Evolutionary conservation across 768 basidiomycete species (phyloP), one percentile per base, ranked within the genome.

Genomic region (Boletus subcaerulescens): DNA sequence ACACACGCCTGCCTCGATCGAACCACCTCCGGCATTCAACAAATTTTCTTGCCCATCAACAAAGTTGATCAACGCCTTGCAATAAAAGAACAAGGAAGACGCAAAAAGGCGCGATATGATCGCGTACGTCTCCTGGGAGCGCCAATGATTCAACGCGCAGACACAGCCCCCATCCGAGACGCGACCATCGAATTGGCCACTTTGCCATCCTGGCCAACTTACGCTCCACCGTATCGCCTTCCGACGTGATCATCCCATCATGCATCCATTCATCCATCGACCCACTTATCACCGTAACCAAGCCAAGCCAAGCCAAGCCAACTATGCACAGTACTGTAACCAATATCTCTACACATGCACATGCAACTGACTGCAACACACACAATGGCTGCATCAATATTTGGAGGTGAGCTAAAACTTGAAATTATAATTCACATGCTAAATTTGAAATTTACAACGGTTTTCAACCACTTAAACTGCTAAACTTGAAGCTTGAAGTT

Each of bases 211-310:
- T 17, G 22, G 22, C 22, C 22, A 24, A 24, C n/a, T n/a, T n/a
- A 24, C 22, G 18, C 38, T 15, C 52, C 52, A 47, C 35, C 29
- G 47, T 43, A 61, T 57, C 50, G 50, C 59, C 54, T 41, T 50
- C 39, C 53, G 36, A 60, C 35, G 36, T 49, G 55, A 58, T 57
- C 50, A 36, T 58, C 50, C 9, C 18, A 33, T 41, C 39, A 50
- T 17, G 4, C 40, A 14, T 20, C 8, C 9, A 18, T 36, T 20
- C 24, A 0, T 11, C 26, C 42, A 20, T 26, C 22, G 26, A 18
- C 38, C 44, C 14, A 18, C 44, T 31, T 57, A 50, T 61, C 53
- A 18, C 59, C 53, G 38, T 8, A n/a, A n/a, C n/a, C n/a, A n/a
- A 17, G 3, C 36, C 39, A 24, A 48, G 26, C 15, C 31, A 20